These are phyloP conservation scores for Yarrowia sp. DNA, from an alignment of 805 yeast species.

Conservation along the genomic window DNA sequence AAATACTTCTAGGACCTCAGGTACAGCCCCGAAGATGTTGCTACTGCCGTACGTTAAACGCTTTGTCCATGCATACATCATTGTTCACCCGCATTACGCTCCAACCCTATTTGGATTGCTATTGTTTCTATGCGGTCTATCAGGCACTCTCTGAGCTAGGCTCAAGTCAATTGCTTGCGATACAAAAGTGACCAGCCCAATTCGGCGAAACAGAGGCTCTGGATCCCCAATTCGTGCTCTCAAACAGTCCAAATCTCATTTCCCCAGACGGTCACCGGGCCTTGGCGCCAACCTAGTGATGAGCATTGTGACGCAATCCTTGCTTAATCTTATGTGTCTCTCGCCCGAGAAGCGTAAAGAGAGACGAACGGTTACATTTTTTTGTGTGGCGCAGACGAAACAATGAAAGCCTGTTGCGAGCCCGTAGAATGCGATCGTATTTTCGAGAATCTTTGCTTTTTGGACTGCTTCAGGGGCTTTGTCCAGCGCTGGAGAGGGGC, in stretches of 20 bases:
- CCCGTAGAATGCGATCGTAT: constrained; percentile 3
- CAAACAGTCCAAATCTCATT: not conserved
- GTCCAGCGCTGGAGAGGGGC: too few species aligned
- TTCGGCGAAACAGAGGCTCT: too few species aligned
- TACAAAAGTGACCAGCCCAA: not conserved
- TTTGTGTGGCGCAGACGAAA: not conserved
- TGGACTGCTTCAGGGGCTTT: too few species aligned
- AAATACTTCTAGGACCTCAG: not conserved
- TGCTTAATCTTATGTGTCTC: constrained; percentile 20
- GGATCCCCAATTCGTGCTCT: not conserved
- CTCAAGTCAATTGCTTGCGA: not conserved
- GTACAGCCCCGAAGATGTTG: constrained; percentile 13
- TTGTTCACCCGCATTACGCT: constrained; percentile 20
- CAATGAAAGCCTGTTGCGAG: not conserved
- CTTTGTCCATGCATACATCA: constrained; percentile 15
- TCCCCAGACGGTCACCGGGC: not conserved
- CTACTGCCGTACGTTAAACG: constrained; percentile 6
- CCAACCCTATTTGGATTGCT: constrained; percentile 20
- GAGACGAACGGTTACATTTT: not conserved
- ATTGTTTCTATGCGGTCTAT: not conserved
- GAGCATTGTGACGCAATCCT: constrained; percentile 17
- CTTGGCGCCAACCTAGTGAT: constrained; percentile 11
- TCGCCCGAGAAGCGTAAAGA: not conserved
- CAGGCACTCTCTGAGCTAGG: not conserved
- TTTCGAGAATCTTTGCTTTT: constrained; percentile 4